Base-by-base conservation (phyloP, 2,329 filamentous ascomycete genomes). In the Colletotrichum lindemuthianum region DNA sequence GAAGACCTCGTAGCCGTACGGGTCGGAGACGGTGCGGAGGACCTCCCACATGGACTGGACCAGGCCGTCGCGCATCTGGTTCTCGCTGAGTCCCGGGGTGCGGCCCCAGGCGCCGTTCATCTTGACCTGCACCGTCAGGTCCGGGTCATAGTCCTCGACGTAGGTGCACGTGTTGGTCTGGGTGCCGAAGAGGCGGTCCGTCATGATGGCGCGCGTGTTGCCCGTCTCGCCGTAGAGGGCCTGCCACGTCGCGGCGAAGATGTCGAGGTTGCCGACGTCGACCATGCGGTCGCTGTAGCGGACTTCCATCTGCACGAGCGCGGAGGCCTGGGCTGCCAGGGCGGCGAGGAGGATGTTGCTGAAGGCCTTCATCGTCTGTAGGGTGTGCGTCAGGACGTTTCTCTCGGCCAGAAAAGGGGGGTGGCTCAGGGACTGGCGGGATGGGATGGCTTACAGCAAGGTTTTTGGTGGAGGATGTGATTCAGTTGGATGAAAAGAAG, bases 81-180 rank as follows among this genome's bases (percentile, higher is more conserved):
- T 60, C 15, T 48, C 43, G 10, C 34, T 40, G 8, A 67, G 58
- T 5, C 59, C 61, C 1, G 65, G 61, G 2, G 58, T 65, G 2
- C n/a, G 40, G 33, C 67, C 67, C 67, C 67, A 69, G 15, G 59
- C 65, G 12, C 67, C 67, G 49, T 68, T 66, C 47, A 69, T 50
- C 37, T 40, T 59, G 11, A 69, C 67, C 4, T 45, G 65, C 0
- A 63, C 67, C 6, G 53, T 66, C n/a, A 68, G 34, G 37, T 69
- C 67, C 0, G 55, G 50, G n/a, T 60, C 24, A 15, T 55, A 57
- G 48, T 63, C 60, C 12, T 52, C 48, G 34, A 33, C 34, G 40
- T 50, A 41, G 16, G 66, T 67, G 49, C 67, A 69, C 4, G 50
- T 36, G 61, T 66, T 68, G 10, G 50, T 57, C 39, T 60, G 40